phyloP scores from a whole-genome alignment of 768 basidiomycete species.

The Suillus occidentalis region DNA sequence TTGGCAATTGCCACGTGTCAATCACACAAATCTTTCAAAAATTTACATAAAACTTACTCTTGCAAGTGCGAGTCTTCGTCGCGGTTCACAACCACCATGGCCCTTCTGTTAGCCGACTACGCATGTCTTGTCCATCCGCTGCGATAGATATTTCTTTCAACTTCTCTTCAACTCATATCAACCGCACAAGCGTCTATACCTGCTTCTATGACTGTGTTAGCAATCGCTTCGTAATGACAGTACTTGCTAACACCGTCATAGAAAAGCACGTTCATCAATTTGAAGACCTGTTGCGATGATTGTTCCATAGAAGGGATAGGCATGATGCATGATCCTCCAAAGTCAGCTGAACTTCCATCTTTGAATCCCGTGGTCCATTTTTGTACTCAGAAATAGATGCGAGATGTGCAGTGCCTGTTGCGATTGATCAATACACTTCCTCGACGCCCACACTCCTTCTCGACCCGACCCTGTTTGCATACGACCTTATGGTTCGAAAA shows the following conservation, averaged over 20 bases:
- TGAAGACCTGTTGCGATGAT: not conserved
- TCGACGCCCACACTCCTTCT: not conserved
- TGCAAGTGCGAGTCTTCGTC: too few species aligned
- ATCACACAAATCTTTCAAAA: too few species aligned
- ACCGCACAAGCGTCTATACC: too few species aligned
- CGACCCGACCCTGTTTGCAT: not conserved
- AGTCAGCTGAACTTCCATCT: not conserved
- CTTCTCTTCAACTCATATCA: too few species aligned
- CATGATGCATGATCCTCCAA: not conserved
- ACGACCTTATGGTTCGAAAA: slow-evolving; percentile 18
- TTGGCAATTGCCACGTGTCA: too few species aligned
- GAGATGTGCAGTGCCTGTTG: not conserved
- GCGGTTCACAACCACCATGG: too few species aligned
- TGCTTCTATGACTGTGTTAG: too few species aligned
- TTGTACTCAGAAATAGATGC: not conserved
- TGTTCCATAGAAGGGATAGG: not conserved
- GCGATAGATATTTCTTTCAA: too few species aligned
- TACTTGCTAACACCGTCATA: not conserved
- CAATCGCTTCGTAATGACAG: too few species aligned
- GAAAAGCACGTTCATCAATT: not conserved
- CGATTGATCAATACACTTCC: not conserved
- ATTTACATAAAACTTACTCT: too few species aligned
- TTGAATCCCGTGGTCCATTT: not conserved
- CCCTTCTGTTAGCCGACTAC: too few species aligned
- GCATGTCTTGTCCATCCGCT: too few species aligned